These are phyloP conservation scores for Neurospora sp. DNA, from an alignment of 495 filamentous ascomycete species.

Conservation along the genomic window DNA sequence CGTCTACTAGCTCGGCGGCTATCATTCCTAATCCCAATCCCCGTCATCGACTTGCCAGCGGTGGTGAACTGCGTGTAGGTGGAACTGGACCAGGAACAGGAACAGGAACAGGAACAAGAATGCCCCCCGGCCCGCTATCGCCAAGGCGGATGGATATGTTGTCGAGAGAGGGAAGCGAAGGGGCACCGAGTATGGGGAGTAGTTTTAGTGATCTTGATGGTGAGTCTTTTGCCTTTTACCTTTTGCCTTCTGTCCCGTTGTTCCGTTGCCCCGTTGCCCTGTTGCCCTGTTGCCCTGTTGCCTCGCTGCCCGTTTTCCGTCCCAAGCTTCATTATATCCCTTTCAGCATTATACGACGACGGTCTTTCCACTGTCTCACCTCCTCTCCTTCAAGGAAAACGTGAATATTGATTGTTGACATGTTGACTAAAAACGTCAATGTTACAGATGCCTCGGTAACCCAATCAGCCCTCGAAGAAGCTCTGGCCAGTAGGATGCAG, in stretches of 20 bases:
- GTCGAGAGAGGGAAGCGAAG: constrained; percentile 64
- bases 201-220: constrained; percentile 96
- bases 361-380: background rate
- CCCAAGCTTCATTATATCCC: no score
- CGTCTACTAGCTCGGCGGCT: constrained; percentile 50
- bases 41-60: background rate
- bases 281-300: background rate
- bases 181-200: constrained; percentile 91
- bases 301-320: no score
- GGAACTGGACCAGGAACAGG: background rate
- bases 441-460: constrained; percentile 78
- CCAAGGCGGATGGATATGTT: constrained; percentile 49
- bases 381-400: background rate
- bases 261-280: background rate
- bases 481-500: constrained; percentile 86
- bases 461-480: constrained; percentile 88
- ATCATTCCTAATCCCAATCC: constrained; percentile 17
- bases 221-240: constrained; percentile 28
- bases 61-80: background rate
- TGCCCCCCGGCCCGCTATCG: constrained; percentile 18
- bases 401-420: background rate
- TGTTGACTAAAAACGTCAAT: background rate
- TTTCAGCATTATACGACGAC: no score
- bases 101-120: background rate
- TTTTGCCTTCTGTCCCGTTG: background rate